Evolutionary conservation across 352 stramenopile genomes (phyloP), one percentile per base, ranked within the genome.

Genomic region (Ochromonadaceae sp.): DNA sequence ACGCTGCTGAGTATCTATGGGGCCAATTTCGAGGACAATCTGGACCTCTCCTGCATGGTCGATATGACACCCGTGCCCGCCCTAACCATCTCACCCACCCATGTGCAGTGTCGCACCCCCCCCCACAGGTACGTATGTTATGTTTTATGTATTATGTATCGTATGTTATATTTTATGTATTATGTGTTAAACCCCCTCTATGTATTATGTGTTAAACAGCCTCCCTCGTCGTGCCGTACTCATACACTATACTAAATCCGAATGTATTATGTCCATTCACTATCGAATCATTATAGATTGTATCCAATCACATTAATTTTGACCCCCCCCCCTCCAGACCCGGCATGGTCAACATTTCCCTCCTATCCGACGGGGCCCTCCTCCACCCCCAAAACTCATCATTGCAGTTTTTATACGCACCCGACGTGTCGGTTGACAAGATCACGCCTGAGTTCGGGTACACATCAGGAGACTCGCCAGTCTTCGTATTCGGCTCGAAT

Each of bases 401-500:
- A 17, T 52, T 55, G 25, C 40, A 49, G 0, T 96, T 91, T 69
- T 26, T 81, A 1, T 97, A 91, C 65, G 38, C 91, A 2, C 70
- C 76, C 1, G 85, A 96, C 39, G 67, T 91, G 44, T 81, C 79
- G 0, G 72, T 97, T 25, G 68, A 81, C 5, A 73, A 67, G 34
- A 65, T 96, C 40, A 73, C 72, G 10, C 89, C 91, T 0, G 76
- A 65, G 9, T 73, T 69, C n/a, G 84, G 83, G 17, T 70, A 86
- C 1, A 81, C 84, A 38, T 68, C 83, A 30, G 83, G 82, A 41
- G 78, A 85, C 25, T 81, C 79, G 1, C 82, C 88, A 0, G 70
- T 96, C 0, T 94, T 96, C 70, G 75, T 96, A 4, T 80, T 81
- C 47, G 91, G 91, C 15, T 77, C 78, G 26, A 95, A 97, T 65